Evolutionary conservation across 768 basidiomycete species (phyloP).

Genomic region (Psilocybe sp.): DNA sequence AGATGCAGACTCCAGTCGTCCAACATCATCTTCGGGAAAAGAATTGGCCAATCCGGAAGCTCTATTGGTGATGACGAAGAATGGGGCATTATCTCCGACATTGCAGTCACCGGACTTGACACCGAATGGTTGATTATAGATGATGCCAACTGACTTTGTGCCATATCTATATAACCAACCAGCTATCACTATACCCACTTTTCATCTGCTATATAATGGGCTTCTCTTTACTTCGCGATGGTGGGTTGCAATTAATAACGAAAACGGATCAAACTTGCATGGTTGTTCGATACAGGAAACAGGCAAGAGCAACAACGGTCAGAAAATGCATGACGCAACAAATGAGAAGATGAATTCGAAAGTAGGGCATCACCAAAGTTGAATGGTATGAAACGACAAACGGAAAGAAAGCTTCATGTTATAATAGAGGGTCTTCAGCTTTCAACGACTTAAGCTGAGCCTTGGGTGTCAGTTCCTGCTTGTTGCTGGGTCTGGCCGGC

Average conservation of each 20-base stretch:
- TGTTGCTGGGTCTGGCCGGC: constrained; percentile 38
- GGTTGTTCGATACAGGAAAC: too few relatives aligned
- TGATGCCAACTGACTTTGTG: constrained; percentile 27
- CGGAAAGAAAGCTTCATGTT: neutral
- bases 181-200: constrained; percentile 29
- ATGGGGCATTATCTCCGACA: constrained; percentile 71
- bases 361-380: too few relatives aligned
- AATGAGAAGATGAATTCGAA: too few relatives aligned
- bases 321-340: neutral
- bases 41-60: constrained; percentile 51
- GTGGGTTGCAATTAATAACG: too few relatives aligned
- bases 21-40: constrained; percentile 63
- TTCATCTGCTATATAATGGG: constrained; percentile 6
- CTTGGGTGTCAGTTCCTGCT: constrained; percentile 51
- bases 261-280: too few relatives aligned
- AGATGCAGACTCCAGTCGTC: constrained; percentile 25
- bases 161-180: neutral
- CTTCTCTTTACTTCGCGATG: neutral
- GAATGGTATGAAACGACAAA: too few relatives aligned
- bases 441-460: constrained; percentile 33
- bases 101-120: constrained; percentile 76
- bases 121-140: constrained; percentile 87
- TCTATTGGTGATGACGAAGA: constrained; percentile 52
- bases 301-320: too few relatives aligned
- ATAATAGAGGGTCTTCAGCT: neutral